Evolutionary conservation across 2,329 filamentous ascomycete genomes (phyloP).

Genomic region (Fonsecaea erecta): DNA sequence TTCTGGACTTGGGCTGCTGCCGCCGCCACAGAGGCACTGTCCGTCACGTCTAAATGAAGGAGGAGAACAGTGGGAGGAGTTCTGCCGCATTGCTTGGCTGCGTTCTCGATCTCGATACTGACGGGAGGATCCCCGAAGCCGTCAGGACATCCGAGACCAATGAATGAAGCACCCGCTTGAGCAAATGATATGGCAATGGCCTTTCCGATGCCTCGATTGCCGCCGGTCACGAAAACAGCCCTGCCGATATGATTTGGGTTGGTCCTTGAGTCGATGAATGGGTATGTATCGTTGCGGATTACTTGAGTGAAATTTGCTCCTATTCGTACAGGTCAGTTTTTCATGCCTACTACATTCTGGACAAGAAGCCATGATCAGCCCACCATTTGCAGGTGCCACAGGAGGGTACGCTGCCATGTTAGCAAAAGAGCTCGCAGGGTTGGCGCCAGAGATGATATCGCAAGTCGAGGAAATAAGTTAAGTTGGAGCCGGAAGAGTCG

Average conservation of each 20-base stretch:
- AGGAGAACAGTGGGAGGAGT: conserved; percentile 48
- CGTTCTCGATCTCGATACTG: conserved; percentile 42
- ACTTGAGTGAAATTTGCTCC: conserved; percentile 13
- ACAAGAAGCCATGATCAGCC: neutral
- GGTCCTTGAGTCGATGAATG: conserved; percentile 51
- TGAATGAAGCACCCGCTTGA: conserved; percentile 46
- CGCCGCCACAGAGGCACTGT: conserved; percentile 43
- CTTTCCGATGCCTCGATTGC: conserved; percentile 43
- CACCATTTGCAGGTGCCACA: neutral
- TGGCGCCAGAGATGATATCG: neutral
- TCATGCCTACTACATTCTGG: neutral
- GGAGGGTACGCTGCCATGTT: neutral
- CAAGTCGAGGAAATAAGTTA: neutral
- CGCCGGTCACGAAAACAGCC: conserved; percentile 46
- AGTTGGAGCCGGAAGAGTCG: neutral
- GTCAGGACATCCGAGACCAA: conserved; percentile 60
- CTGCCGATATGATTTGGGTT: conserved; percentile 42
- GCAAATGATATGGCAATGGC: conserved; percentile 43
- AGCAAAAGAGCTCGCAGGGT: too few species aligned
- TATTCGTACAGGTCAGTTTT: neutral
- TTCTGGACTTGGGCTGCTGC: conserved; percentile 43
- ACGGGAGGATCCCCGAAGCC: conserved; percentile 44
- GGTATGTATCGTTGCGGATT: conserved; percentile 57
- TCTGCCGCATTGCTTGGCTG: conserved; percentile 45
- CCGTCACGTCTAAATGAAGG: conserved; percentile 52